These are phyloP conservation scores for Handroanthus guayacan DNA, from an alignment of 257 asterid genomes.

Conservation along the genomic window DNA sequence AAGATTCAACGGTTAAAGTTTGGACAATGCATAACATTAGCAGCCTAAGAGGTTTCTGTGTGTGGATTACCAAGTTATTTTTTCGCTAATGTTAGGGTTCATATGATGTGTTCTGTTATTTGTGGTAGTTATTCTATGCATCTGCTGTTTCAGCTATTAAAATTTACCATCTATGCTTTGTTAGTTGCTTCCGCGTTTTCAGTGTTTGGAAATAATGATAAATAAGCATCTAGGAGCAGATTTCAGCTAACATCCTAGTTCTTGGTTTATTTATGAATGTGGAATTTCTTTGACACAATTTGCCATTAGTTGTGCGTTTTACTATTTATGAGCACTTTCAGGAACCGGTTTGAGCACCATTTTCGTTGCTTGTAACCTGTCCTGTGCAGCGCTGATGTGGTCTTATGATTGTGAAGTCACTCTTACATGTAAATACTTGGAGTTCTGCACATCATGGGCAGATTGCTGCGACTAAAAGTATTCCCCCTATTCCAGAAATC, in stretches of 20 bases:
- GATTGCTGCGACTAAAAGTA: conserved; percentile 4
- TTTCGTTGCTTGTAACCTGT: not conserved
- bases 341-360: not conserved
- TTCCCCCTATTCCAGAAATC: conserved; percentile 3
- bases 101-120: not conserved
- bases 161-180: not conserved
- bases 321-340: not conserved
- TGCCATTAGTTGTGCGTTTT: not conserved
- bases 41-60: not conserved
- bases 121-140: not conserved
- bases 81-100: not conserved
- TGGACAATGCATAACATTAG: not conserved
- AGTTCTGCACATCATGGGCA: conserved; percentile 16
- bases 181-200: not conserved
- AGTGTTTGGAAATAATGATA: not conserved
- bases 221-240: not conserved
- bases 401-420: conserved; percentile 18
- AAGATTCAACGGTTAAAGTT: not conserved
- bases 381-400: conserved; percentile 29
- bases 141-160: not conserved
- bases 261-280: not conserved
- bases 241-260: not conserved
- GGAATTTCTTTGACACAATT: not conserved
- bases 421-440: conserved; percentile 29
- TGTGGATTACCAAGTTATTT: not conserved